A percentile compares a stretch with the other conserved stretches of the same genome.
phyloP scores from a whole-genome alignment of 805 yeast species.

The Komagataella ulmi region DNA sequence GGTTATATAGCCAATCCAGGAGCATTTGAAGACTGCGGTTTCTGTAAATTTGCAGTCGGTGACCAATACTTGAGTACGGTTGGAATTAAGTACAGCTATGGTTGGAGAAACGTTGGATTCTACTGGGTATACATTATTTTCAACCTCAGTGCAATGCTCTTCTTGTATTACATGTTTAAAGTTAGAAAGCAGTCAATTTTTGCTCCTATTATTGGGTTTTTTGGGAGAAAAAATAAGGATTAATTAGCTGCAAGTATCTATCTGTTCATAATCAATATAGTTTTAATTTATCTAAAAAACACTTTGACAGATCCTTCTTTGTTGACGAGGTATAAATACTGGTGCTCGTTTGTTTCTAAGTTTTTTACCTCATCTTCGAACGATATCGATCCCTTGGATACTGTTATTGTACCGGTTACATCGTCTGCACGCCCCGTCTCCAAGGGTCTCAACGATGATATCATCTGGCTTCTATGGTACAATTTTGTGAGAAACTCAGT shows the following conservation, averaged over 20 bases:
- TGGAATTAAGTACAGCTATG: constrained; percentile 27
- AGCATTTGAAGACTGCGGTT: constrained; percentile 34
- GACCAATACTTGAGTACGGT: constrained; percentile 32
- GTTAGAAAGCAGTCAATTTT: constrained; percentile 20
- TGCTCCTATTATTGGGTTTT: constrained; percentile 4
- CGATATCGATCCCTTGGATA: constrained; percentile 41
- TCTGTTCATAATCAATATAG: not conserved
- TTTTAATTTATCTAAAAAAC: constrained; percentile 22
- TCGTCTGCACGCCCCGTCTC: constrained; percentile 76
- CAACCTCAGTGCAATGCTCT: constrained; percentile 30
- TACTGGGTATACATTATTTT: constrained; percentile 42
- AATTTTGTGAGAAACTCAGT: constrained; percentile 33
- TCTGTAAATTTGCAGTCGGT: constrained; percentile 30
- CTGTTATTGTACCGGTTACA: constrained; percentile 57
- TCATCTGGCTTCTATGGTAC: constrained; percentile 34
- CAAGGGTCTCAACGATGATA: constrained; percentile 51
- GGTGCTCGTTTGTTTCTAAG: constrained; percentile 35
- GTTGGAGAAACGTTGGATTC: constrained; percentile 61
- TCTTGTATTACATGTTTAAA: constrained; percentile 22
- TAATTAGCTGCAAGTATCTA: not conserved
- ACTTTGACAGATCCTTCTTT: constrained; percentile 38
- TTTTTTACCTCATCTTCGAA: constrained; percentile 6
- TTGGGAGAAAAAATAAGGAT: not conserved
- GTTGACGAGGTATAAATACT: constrained; percentile 44
- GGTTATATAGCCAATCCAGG: constrained; percentile 50